Percentiles rank a stretch among this genome's conserved stretches.
phyloP scores from a whole-genome alignment of 163 green algal genomes.

The Scenedesmus sp. region DNA sequence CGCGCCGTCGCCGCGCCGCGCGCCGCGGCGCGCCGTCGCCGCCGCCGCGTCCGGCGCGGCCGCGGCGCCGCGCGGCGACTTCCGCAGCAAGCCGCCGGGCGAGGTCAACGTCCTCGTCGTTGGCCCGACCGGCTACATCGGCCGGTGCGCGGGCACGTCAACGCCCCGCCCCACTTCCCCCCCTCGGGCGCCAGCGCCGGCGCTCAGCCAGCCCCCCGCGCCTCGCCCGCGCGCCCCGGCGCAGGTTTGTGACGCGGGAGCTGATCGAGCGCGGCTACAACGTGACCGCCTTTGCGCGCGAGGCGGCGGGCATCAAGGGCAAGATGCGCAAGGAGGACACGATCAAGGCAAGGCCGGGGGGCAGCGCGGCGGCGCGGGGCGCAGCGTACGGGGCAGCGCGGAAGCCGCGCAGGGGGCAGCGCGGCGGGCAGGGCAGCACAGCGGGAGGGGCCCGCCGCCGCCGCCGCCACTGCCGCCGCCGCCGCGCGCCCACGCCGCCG shows the following conservation, averaged over 20 bases:
- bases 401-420: neutral
- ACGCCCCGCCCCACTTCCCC: neutral
- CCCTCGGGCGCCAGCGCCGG: neutral
- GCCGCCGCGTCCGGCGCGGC: neutral
- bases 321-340: conserved; percentile 83
- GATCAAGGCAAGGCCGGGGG: conserved; percentile 51
- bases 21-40: too few species aligned
- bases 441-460: too few species aligned
- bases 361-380: neutral
- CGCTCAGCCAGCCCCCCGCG: too few species aligned
- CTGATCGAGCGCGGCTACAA: conserved; percentile 83
- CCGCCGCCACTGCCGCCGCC: too few species aligned
- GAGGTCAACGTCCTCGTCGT: conserved; percentile 89
- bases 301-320: conserved; percentile 92
- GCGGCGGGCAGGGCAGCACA: neutral
- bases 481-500: too few species aligned
- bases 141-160: conserved; percentile 22
- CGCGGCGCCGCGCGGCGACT: conserved; percentile 58
- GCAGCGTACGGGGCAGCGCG: neutral
- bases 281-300: conserved; percentile 77
- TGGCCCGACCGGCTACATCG: conserved; percentile 97
- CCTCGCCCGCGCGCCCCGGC: too few species aligned
- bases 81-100: conserved; percentile 62
- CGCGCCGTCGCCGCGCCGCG: too few species aligned
- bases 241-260: conserved; percentile 69